A percentile compares a stretch with the other conserved stretches of the same genome.
phyloP scores from a whole-genome alignment of 441 rosid species.

The Viola pubescens region DNA sequence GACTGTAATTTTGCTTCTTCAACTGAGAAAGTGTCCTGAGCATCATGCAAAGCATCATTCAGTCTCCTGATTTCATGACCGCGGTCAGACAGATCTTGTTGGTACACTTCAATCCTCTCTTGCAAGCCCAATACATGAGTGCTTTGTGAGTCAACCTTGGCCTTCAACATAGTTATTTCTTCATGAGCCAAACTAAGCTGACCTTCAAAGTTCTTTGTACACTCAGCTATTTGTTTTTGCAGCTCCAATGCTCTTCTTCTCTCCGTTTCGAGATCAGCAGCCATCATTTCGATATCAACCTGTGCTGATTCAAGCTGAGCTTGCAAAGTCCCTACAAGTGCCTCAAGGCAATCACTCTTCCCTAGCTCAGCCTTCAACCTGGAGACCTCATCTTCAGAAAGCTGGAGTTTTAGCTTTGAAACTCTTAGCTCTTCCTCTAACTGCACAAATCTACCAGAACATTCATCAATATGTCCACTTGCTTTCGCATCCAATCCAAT shows the following conservation, averaged over 20 bases:
- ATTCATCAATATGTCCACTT: slow-evolving; percentile 29
- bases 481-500: slow-evolving; percentile 17
- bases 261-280: slow-evolving; percentile 36
- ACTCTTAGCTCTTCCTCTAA: slow-evolving; percentile 43
- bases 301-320: slow-evolving; percentile 45
- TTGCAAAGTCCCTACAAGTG: slow-evolving; percentile 23
- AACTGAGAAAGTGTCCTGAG: slow-evolving; percentile 29
- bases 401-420: slow-evolving; percentile 37
- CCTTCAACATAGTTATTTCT: slow-evolving; percentile 19
- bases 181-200: slow-evolving; percentile 25
- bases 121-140: slow-evolving; percentile 27
- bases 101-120: slow-evolving; percentile 21
- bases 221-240: slow-evolving; percentile 30
- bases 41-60: slow-evolving; percentile 24
- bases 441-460: slow-evolving; percentile 19
- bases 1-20: slow-evolving; percentile 41
- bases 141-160: slow-evolving; percentile 29
- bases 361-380: slow-evolving; percentile 37
- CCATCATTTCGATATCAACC: slow-evolving; percentile 28
- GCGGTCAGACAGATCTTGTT: slow-evolving; percentile 22
- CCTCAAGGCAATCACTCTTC: slow-evolving; percentile 19
- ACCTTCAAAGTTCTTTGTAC: slow-evolving; percentile 8
- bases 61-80: slow-evolving; percentile 28
- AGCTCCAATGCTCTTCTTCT: slow-evolving; percentile 34
- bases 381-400: slow-evolving; percentile 46